Conservation (phyloP, 169 alveolate species). For the Eimeria falciformis region DNA sequence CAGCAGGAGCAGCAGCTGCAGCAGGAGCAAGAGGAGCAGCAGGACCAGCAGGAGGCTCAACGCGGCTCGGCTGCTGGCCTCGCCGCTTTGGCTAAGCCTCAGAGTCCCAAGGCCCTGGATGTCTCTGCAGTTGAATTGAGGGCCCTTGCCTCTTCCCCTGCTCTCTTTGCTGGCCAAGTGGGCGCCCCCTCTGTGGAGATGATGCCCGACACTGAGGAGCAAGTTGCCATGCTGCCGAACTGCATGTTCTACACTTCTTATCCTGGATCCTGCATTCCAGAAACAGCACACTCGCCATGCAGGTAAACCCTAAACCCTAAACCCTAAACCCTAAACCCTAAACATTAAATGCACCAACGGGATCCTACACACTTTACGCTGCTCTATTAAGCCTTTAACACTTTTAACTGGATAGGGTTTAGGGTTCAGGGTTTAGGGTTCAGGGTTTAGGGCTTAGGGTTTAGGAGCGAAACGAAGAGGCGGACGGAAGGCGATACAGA, state of each 20-base stretch:
- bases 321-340: slow-evolving; percentile 3
- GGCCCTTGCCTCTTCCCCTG: background rate
- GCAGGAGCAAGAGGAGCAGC: background rate
- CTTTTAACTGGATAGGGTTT: too few species aligned
- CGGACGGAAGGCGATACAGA: too few species aligned
- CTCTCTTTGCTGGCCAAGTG: slow-evolving; percentile 7
- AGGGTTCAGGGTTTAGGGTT: too few species aligned
- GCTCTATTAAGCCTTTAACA: too few species aligned
- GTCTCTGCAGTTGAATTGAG: too few species aligned
- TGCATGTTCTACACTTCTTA: background rate
- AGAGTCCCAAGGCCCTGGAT: too few species aligned
- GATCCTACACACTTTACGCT: too few species aligned
- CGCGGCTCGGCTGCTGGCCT: too few species aligned
- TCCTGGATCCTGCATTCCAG: slow-evolving; percentile 9
- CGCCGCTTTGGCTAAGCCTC: too few species aligned
- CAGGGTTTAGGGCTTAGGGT: too few species aligned
- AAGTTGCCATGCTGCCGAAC: background rate
- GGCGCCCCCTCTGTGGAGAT: slow-evolving; percentile 5
- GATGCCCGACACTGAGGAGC: slow-evolving; percentile 29
- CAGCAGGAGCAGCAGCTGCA: too few species aligned
- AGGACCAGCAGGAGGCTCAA: background rate
- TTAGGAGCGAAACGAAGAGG: too few species aligned
- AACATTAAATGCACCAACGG: background rate
- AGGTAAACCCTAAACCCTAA: slow-evolving; percentile 12
- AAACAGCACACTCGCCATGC: slow-evolving; percentile 19